Evolutionary conservation across 2,329 filamentous ascomycete species (phyloP).

Genomic region (Botrytis medusae): DNA sequence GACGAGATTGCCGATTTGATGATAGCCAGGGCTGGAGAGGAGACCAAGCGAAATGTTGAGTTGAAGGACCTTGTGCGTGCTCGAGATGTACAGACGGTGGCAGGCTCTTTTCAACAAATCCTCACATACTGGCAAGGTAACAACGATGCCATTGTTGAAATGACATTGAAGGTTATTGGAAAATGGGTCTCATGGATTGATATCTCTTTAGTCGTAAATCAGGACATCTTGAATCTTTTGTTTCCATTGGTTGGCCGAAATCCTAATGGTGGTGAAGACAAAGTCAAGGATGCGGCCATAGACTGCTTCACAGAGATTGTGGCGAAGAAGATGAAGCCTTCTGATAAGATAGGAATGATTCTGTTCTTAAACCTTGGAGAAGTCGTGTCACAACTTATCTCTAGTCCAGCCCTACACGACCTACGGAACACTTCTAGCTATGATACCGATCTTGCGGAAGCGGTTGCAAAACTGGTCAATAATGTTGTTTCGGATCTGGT

Average conservation of each 20-base stretch:
- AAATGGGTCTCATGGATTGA: conserved; percentile 99
- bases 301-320: conserved; percentile 95
- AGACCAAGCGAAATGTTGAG: conserved; percentile 82
- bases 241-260: conserved; percentile 84
- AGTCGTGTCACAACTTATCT: conserved; percentile 82
- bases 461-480: conserved; percentile 93
- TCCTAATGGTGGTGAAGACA: conserved; percentile 63
- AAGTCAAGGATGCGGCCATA: conserved; percentile 85
- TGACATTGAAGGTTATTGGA: conserved; percentile 86
- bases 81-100: conserved; percentile 85
- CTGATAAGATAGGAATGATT: conserved; percentile 93
- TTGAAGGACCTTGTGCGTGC: conserved; percentile 88
- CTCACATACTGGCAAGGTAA: conserved; percentile 68
- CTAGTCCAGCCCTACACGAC: conserved; percentile 76
- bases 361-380: conserved; percentile 82
- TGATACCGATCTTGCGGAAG: conserved; percentile 93
- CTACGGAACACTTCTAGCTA: conserved; percentile 80
- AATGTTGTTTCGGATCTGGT: conserved; percentile 85
- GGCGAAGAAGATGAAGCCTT: conserved; percentile 94
- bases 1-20: conserved; percentile 96
- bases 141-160: conserved; percentile 74
- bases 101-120: conserved; percentile 88
- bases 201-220: conserved; percentile 88
- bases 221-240: conserved; percentile 79
- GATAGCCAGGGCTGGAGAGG: conserved; percentile 71